Percentiles rank a stretch among this genome's conserved stretches.
phyloP scores from a whole-genome alignment of 805 yeast species.

The Metschnikowia corniflorae region DNA sequence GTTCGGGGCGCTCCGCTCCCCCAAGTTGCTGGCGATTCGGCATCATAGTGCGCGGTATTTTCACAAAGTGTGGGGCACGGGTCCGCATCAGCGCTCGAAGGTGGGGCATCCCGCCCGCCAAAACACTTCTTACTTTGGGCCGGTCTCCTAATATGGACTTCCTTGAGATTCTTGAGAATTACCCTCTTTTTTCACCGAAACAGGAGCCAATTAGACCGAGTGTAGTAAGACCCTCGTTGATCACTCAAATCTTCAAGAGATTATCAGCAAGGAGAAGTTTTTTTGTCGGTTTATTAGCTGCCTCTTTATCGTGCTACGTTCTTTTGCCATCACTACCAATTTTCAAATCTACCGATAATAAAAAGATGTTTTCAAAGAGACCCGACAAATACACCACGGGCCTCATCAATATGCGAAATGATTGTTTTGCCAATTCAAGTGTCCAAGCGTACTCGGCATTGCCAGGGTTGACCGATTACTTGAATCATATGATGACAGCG shows the following conservation, averaged over 20 bases:
- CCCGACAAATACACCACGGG: constrained; percentile 81
- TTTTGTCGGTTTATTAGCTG: constrained; percentile 1
- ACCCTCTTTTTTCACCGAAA: constrained; percentile 3
- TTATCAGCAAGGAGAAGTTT: constrained; percentile 1
- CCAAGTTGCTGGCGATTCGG: not conserved
- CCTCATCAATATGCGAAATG: constrained; percentile 73
- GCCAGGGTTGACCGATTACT: constrained; percentile 55
- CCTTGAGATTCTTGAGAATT: constrained; percentile 7
- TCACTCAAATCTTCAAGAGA: not conserved
- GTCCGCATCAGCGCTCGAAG: constrained; percentile 6
- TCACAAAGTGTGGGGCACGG: no score
- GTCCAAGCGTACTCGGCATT: constrained; percentile 73
- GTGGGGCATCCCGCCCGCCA: constrained; percentile 7
- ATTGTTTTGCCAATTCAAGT: constrained; percentile 89
- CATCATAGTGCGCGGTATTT: not conserved
- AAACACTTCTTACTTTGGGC: not conserved
- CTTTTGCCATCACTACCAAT: constrained; percentile 13
- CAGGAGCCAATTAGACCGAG: constrained; percentile 1
- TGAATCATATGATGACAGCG: constrained; percentile 39
- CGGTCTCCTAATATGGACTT: constrained; percentile 9
- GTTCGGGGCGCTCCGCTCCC: constrained; percentile 19
- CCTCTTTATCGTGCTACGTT: constrained; percentile 11
- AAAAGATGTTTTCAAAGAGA: constrained; percentile 45
- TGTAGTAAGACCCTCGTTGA: not conserved
- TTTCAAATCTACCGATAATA: not conserved